These are phyloP conservation scores for Schizochytrium sp. DNA, from an alignment of 108 stramenopile species.

Conservation along the genomic window DNA sequence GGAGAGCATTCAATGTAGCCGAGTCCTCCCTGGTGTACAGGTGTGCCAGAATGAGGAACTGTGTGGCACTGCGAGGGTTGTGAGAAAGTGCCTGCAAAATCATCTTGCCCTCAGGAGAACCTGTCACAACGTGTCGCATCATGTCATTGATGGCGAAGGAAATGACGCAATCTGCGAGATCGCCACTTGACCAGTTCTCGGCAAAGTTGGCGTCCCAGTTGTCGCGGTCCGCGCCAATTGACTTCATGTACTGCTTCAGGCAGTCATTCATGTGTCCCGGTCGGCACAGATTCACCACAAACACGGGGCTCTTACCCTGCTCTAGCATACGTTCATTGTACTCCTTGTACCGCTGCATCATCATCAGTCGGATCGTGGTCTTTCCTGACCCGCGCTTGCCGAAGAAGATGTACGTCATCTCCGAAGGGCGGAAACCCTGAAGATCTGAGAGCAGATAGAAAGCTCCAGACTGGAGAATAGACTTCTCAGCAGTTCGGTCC, in stretches of 20 bases:
- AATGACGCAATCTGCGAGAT: slow-evolving; percentile 54
- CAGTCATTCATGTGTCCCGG: slow-evolving; percentile 60
- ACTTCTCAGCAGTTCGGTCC: slow-evolving; percentile 58
- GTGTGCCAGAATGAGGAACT: slow-evolving; percentile 53
- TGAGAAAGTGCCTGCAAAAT: slow-evolving; percentile 8
- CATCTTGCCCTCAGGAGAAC: slow-evolving; percentile 11
- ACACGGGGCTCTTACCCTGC: slow-evolving; percentile 51
- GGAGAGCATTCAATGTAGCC: slow-evolving; percentile 39
- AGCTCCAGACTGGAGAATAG: slow-evolving; percentile 40
- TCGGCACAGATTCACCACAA: slow-evolving; percentile 59
- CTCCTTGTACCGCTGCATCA: slow-evolving; percentile 60
- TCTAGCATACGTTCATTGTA: background rate
- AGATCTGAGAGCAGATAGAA: slow-evolving; percentile 53
- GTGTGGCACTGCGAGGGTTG: slow-evolving; percentile 56
- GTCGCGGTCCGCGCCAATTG: slow-evolving; percentile 12
- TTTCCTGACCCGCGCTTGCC: slow-evolving; percentile 52
- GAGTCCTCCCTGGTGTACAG: slow-evolving; percentile 54
- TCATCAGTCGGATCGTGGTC: slow-evolving; percentile 60
- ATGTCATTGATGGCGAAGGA: slow-evolving; percentile 60
- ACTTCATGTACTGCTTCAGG: slow-evolving; percentile 49
- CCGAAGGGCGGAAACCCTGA: slow-evolving; percentile 46
- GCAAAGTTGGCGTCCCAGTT: slow-evolving; percentile 61
- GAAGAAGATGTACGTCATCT: slow-evolving; percentile 60
- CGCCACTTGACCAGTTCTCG: slow-evolving; percentile 49
- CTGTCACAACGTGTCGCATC: slow-evolving; percentile 47